phyloP scores from a whole-genome alignment of 2,329 filamentous ascomycete genomes.

The Xylariaceae sp. region DNA sequence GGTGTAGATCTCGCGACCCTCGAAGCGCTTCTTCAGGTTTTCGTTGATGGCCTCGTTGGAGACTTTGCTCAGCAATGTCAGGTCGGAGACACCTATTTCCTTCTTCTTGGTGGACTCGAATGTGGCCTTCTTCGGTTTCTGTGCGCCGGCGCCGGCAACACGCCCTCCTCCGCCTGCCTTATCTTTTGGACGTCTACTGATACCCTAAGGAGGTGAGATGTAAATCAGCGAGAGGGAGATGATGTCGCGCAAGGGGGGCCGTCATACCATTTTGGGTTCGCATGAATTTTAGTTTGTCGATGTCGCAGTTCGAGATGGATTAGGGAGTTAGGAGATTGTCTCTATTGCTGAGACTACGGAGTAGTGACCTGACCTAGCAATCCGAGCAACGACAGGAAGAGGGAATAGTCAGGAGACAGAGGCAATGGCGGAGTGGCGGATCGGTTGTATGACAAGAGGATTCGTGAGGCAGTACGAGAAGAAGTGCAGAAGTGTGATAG shows the following conservation, averaged over 20 bases:
- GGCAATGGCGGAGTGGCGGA: too few species aligned
- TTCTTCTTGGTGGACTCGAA: conserved; percentile 98
- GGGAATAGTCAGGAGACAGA: too few species aligned
- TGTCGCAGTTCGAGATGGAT: too few species aligned
- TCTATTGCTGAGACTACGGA: too few species aligned
- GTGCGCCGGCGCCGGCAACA: conserved; percentile 36
- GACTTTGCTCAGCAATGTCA: conserved; percentile 96
- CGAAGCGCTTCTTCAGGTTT: conserved; percentile 96
- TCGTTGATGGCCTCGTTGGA: conserved; percentile 99
- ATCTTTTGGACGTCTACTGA: conserved; percentile 47
- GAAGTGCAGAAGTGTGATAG: too few species aligned
- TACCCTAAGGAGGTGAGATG: conserved; percentile 36
- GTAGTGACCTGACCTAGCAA: too few species aligned
- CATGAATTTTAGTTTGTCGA: too few species aligned
- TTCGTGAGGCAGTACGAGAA: too few species aligned
- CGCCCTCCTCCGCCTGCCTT: conserved; percentile 42
- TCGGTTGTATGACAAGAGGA: too few species aligned
- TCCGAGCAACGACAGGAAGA: too few species aligned
- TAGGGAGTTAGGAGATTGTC: not conserved
- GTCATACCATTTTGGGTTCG: conserved; percentile 30
- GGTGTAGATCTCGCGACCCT: conserved; percentile 97
- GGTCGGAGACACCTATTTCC: conserved; percentile 96
- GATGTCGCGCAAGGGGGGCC: not conserved
- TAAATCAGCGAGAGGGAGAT: conserved; percentile 14
- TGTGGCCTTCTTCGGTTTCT: conserved; percentile 88